Base-by-base conservation (phyloP, 2,329 filamentous ascomycete species). In the Rutstroemia sydowiana region DNA sequence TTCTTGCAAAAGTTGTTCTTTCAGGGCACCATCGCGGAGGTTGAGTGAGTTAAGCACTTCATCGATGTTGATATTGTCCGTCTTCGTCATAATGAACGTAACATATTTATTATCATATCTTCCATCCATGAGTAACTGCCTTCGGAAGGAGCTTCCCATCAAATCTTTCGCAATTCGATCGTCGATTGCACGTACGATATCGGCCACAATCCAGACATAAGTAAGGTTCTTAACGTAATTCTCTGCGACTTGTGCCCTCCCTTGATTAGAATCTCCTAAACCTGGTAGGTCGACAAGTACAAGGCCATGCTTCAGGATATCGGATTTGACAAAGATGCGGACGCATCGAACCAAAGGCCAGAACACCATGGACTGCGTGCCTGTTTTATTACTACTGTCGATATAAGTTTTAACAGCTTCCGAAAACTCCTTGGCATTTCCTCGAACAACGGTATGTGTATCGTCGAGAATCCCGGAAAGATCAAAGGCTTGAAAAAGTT, bases 321-420 rank as follows among this genome's bases (percentile, higher is more conserved):
- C 14, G 1, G 48, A 18, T 14, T 45, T 51, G 1, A 23, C 37
- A 21, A 31, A 45, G 0, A 51, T 23, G 1, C 32, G 41, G 31
- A 51, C 41, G 2, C 48, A 51, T 20, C 48, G 48, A 0, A 51
- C 48, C 18, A 45, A 18, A n/a, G 48, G 40, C 48, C 32, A 45
- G 14, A 21, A 45, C 0, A 41, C 34, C 7, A 45, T 51, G 2
- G 9, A 16, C 3, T 16, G 18, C 0, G 23, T 18, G 1, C 0
- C 1, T 11, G 28, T 3, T 1, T 51, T 45, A 16, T 51, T 51
- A 1, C 21, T 51, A 14, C 31, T 37, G 5, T 51, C 48, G 11
- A 45, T 50, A 11, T 50, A 45, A 1, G 3, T 10, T 1, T 31
- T 31, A 8, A 50, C 20, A 6, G 26, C 2, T 6, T 18, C 13